Percentiles rank a stretch among this genome's conserved stretches.
These are phyloP conservation scores for Gyromitra esculenta DNA, from an alignment of 2,329 filamentous ascomycete genomes.

Conservation along the genomic window DNA sequence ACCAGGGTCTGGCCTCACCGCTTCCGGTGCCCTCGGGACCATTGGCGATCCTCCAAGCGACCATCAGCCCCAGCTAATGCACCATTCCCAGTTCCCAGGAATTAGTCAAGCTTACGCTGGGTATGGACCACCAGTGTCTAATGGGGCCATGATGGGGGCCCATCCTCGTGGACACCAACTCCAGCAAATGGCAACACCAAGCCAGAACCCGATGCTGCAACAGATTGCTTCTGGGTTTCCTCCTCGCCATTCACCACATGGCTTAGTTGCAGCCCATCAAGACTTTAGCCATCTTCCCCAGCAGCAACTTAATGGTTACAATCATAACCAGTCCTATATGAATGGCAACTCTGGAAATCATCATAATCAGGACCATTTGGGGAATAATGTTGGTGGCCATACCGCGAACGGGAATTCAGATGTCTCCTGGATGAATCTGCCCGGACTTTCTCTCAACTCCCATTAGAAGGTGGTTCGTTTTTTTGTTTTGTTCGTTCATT, in stretches of 20 bases:
- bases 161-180: constrained; percentile 43
- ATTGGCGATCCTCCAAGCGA: constrained; percentile 46
- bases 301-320: constrained; percentile 52
- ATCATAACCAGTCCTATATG: constrained; percentile 39
- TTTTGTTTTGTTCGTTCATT: constrained; percentile 45
- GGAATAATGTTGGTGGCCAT: constrained; percentile 47
- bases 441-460: constrained; percentile 54
- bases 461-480: constrained; percentile 48
- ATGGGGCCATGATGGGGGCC: constrained; percentile 40
- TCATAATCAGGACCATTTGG: constrained; percentile 43
- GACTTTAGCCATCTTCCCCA: constrained; percentile 52
- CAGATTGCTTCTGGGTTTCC: constrained; percentile 47
- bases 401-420: constrained; percentile 43
- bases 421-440: constrained; percentile 50
- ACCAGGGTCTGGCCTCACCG: constrained; percentile 47
- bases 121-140: constrained; percentile 45
- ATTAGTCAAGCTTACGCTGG: constrained; percentile 43
- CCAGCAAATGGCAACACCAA: constrained; percentile 36
- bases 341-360: constrained; percentile 49
- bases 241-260: constrained; percentile 51
- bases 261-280: constrained; percentile 46
- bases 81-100: constrained; percentile 49
- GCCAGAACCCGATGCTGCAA: constrained; percentile 47
- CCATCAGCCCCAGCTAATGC: constrained; percentile 47
- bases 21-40: constrained; percentile 43